phyloP scores from a whole-genome alignment of 495 filamentous ascomycete genomes.

The Bathelium albidoporum region DNA sequence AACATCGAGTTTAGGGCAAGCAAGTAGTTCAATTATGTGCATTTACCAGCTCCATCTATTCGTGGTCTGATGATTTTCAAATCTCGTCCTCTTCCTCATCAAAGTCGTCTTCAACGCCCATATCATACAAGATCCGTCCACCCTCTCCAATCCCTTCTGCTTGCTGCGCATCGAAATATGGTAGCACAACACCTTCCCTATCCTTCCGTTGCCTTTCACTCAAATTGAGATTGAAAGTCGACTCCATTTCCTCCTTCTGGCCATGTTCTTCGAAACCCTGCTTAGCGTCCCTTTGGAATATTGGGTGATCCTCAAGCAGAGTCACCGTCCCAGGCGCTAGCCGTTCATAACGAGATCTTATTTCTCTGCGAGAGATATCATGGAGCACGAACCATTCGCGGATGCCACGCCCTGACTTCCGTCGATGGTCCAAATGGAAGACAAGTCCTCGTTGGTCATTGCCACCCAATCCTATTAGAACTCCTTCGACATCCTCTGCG shows the following conservation, averaged over 20 bases:
- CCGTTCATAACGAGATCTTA: conserved; percentile 28
- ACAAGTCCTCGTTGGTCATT: conserved; percentile 51
- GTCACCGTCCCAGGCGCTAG: conserved; percentile 32
- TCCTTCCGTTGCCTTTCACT: conserved; percentile 84
- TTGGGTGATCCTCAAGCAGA: conserved; percentile 68
- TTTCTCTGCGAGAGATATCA: conserved; percentile 16
- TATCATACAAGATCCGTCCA: conserved; percentile 89
- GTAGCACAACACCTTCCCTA: conserved; percentile 78
- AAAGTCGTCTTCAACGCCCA: conserved; percentile 95
- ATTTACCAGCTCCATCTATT: too few relatives aligned
- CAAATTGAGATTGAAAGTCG: conserved; percentile 75
- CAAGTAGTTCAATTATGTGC: too few relatives aligned
- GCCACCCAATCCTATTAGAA: conserved; percentile 51
- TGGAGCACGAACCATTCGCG: conserved; percentile 63
- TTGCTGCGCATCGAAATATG: conserved; percentile 91
- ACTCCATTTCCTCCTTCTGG: conserved; percentile 39
- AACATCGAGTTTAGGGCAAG: too few relatives aligned
- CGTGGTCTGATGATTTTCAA: conserved; percentile 26
- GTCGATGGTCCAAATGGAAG: conserved; percentile 73
- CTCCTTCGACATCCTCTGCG: conserved; percentile 60
- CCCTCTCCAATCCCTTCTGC: conserved; percentile 68
- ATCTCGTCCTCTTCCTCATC: conserved; percentile 99
- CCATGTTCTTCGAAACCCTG: conserved; percentile 37
- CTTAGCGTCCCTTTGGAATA: conserved; percentile 41
- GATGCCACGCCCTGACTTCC: conserved; percentile 68